These are phyloP conservation scores for Verticillium alfalfae DNA, from an alignment of 2,329 filamentous ascomycete genomes.

Conservation along the genomic window DNA sequence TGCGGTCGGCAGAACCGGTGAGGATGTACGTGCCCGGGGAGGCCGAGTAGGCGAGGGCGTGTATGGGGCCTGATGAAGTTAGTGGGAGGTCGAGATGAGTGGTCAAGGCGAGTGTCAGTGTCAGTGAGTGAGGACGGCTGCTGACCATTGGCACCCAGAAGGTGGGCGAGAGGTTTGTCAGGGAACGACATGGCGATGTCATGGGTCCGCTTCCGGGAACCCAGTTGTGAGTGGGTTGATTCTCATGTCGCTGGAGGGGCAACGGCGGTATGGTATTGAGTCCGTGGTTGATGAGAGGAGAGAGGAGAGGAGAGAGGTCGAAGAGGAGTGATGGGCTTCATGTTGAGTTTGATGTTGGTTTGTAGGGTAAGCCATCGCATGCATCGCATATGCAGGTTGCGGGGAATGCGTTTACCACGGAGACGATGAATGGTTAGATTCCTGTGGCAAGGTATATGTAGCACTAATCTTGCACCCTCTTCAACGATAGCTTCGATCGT, in stretches of 20 bases:
- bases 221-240: neutral
- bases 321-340: neutral
- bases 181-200: constrained; percentile 34
- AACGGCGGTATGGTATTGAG: neutral
- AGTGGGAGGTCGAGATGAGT: neutral
- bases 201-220: neutral
- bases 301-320: neutral
- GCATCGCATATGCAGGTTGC: no score
- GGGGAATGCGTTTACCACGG: no score
- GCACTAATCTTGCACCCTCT: neutral
- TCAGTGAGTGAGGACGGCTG: neutral
- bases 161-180: constrained; percentile 45
- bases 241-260: neutral
- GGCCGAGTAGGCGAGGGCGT: constrained; percentile 68
- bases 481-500: constrained; percentile 7
- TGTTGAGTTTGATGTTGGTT: neutral
- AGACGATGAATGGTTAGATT: no score
- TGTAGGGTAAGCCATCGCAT: neutral
- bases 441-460: neutral
- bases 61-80: constrained; percentile 54
- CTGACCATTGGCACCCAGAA: constrained; percentile 54
- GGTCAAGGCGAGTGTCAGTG: neutral
- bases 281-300: neutral
- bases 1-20: constrained; percentile 79
- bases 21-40: constrained; percentile 73